Evolutionary conservation across 257 asterid genomes (phyloP), one percentile per base, ranked within the genome.

Genomic region (Salvia miltiorrhiza): DNA sequence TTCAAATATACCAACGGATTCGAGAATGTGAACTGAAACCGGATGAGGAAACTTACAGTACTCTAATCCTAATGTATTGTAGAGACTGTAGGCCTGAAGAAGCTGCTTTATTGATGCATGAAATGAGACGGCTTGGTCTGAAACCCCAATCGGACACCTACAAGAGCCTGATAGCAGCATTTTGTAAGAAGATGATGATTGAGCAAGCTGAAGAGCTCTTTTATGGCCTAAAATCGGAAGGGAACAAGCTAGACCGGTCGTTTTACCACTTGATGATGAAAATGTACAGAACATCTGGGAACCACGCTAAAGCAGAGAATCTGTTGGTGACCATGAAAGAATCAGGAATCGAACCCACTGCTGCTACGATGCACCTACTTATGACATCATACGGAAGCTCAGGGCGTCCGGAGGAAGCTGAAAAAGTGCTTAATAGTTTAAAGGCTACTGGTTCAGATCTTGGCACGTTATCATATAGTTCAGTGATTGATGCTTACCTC

Each of bases 241-340:
- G 90, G 26, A 74, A 65, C 56, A 85, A 79, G 67, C 74, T 90
- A 64, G 75, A 93, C 70, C 86, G 99, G 48, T 90, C 97, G 7
- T 87, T 93, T 75, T 93, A 88, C 78, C 99, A 93, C 78, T 77
- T 93, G 79, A 93, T 93, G 99, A 90, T 93, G 96, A 93, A 89
- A 80, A 84, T 93, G 92, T 93, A 88, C 63, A 77, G 99, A 86
- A 86, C 70, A 65, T 83, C 84, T 1, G 95, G 88, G 8, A 74
- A 88, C 71, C 90, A 87, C 63, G 73, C 82, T 37, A 81, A 93
- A 81, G 97, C 99, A 37, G 97, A 90, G 82, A 72, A 79, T 41
- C 73, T 93, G 76, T 78, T 90, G 33, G 82, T 57, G 72, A 83
- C 78, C 67, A 93, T 93, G 99, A 81, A 90, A 82, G 96, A 89